Evolutionary conservation across 495 filamentous ascomycete genomes (phyloP).

Genomic region (Diplogelasinospora grovesii): DNA sequence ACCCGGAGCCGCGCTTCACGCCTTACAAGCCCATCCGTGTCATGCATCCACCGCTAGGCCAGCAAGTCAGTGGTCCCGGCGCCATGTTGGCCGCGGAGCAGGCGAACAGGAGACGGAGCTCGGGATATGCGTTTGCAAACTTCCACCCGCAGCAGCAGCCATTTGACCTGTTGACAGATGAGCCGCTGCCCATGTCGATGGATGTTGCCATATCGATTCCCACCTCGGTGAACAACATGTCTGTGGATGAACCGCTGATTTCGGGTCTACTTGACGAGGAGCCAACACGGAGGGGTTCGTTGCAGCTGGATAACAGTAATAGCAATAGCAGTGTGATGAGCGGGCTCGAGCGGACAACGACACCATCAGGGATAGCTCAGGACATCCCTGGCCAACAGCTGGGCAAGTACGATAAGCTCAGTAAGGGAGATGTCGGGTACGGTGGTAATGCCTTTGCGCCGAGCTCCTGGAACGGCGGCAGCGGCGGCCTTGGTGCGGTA

Average conservation of each 20-base stretch:
- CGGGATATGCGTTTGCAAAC: conserved; percentile 41
- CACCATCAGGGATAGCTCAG: too few relatives aligned
- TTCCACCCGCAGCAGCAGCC: conserved; percentile 16
- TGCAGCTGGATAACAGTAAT: too few relatives aligned
- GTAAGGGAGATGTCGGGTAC: conserved; percentile 60
- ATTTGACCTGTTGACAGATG: conserved; percentile 31
- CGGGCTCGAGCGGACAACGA: conserved; percentile 12
- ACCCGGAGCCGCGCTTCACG: conserved; percentile 81
- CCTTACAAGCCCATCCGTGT: conserved; percentile 66
- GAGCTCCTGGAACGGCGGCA: conserved; percentile 8
- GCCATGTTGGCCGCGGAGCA: conserved; percentile 47
- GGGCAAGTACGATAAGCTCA: conserved; percentile 62
- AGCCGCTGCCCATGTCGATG: too few relatives aligned
- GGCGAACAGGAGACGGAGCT: conserved; percentile 50
- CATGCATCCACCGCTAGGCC: conserved; percentile 30
- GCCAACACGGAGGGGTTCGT: too few relatives aligned
- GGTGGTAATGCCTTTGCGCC: conserved; percentile 49
- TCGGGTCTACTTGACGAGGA: too few relatives aligned
- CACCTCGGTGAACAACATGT: too few relatives aligned
- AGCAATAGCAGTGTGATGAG: too few relatives aligned
- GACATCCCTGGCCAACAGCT: conserved; percentile 39
- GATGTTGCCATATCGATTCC: too few relatives aligned
- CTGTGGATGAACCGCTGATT: too few relatives aligned
- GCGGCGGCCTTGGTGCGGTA: conserved; percentile 18
- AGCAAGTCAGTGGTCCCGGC: conserved; percentile 23